These are phyloP conservation scores for Lepidopterella palustris DNA, from an alignment of 495 filamentous ascomycete genomes.

Conservation along the genomic window DNA sequence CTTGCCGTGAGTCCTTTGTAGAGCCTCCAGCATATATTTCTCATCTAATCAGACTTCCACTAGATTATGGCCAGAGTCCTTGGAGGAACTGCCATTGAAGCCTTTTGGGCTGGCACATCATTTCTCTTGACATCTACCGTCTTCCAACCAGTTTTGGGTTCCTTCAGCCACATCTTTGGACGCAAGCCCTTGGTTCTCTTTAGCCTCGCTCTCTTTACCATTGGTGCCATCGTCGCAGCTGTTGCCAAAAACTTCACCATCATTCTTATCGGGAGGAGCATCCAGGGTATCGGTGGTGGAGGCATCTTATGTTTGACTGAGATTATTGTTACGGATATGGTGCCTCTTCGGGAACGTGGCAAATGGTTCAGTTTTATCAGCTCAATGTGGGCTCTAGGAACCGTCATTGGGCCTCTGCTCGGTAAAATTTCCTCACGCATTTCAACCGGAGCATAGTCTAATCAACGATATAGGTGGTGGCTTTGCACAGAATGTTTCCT, in stretches of 20 bases:
- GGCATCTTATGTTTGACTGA: constrained; percentile 58
- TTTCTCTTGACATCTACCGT: constrained; percentile 47
- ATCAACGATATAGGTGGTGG: constrained; percentile 42
- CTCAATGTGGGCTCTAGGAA: constrained; percentile 50
- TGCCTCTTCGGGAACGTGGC: constrained; percentile 47
- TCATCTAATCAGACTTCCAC: not conserved
- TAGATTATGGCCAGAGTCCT: constrained; percentile 47
- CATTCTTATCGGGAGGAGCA: constrained; percentile 56
- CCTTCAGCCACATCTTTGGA: constrained; percentile 49
- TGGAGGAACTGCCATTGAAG: constrained; percentile 50
- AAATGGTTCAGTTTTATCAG: constrained; percentile 41
- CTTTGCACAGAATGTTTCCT: constrained; percentile 57
- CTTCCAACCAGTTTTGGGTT: constrained; percentile 34
- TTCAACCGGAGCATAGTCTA: not conserved
- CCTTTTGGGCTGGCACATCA: constrained; percentile 54
- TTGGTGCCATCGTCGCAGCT: constrained; percentile 54
- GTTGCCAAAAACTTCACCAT: constrained; percentile 53
- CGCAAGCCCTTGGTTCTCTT: constrained; percentile 45
- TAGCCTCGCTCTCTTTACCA: constrained; percentile 48
- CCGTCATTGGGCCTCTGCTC: constrained; percentile 60
- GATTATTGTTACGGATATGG: constrained; percentile 60
- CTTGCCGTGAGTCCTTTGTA: constrained; percentile 52
- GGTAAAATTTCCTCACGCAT: constrained; percentile 24
- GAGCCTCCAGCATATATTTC: not conserved
- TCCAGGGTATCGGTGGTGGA: constrained; percentile 70